A percentile compares a stretch with the other conserved stretches of the same genome.
Conservation (phyloP, 140 eudicot genomes). For the Erigeron philadelphicus region DNA sequence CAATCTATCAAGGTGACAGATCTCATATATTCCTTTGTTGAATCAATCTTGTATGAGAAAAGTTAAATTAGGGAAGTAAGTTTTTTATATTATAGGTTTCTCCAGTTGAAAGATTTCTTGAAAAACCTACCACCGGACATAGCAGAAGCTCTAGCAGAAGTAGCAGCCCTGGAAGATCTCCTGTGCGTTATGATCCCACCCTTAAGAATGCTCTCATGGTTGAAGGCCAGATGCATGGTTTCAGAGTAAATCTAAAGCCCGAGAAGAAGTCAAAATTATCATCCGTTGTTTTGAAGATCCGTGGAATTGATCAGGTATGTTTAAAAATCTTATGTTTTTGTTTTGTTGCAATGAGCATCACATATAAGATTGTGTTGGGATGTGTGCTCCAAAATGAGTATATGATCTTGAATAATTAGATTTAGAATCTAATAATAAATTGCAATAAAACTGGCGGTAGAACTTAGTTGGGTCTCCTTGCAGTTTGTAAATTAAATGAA, state of each 20-base stretch:
- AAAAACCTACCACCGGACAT: conserved; percentile 63
- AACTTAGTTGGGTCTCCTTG: neutral
- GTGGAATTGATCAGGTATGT: conserved; percentile 92
- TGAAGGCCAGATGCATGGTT: conserved; percentile 64
- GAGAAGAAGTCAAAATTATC: conserved; percentile 93
- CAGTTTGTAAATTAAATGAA: conserved; percentile 2
- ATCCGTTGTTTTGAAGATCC: conserved; percentile 89
- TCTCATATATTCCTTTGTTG: neutral
- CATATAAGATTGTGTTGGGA: neutral
- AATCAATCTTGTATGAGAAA: neutral
- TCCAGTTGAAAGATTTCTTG: conserved; percentile 84
- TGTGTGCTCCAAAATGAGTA: neutral
- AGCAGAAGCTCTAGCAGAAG: conserved; percentile 96
- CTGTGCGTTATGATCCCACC: conserved; percentile 60
- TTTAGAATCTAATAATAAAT: neutral
- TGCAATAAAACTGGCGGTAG: neutral
- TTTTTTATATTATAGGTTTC: conserved; percentile 51
- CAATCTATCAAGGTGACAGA: conserved; percentile 76
- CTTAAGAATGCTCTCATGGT: conserved; percentile 47
- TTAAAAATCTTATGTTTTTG: neutral
- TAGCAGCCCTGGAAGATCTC: conserved; percentile 96
- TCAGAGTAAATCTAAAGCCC: conserved; percentile 75
- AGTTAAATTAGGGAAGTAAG: conserved; percentile 15
- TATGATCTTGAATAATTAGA: neutral
- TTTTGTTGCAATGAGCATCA: neutral